These are phyloP conservation scores for Botrytis medusae DNA, from an alignment of 2,329 filamentous ascomycete species.

Conservation along the genomic window DNA sequence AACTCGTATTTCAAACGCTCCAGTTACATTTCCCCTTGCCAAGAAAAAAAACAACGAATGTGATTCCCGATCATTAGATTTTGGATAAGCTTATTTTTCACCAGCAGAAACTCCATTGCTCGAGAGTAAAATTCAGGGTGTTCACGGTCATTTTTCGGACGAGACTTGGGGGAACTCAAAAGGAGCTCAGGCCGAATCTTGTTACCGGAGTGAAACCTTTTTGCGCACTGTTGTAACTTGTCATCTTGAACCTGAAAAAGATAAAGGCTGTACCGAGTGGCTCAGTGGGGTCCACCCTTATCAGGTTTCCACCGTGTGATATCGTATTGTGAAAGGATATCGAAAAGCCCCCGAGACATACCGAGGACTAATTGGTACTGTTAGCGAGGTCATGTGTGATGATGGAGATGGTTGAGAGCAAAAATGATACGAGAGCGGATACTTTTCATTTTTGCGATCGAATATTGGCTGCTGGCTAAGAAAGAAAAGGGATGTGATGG, in stretches of 20 bases:
- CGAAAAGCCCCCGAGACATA: slow-evolving; percentile 5
- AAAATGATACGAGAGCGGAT: slow-evolving; percentile 1
- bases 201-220: slow-evolving; percentile 6
- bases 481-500: background rate
- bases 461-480: background rate
- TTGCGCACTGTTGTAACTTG: background rate
- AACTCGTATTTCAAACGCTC: background rate
- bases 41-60: background rate
- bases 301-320: slow-evolving; percentile 5
- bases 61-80: background rate
- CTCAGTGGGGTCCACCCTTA: slow-evolving; percentile 1
- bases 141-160: slow-evolving; percentile 2
- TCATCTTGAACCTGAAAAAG: background rate
- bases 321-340: background rate
- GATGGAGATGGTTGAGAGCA: background rate
- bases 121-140: background rate
- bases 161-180: background rate
- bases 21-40: background rate
- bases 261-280: background rate
- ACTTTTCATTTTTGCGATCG: background rate
- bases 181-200: slow-evolving; percentile 3
- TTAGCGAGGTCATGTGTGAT: background rate
- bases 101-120: background rate
- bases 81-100: slow-evolving; percentile 11
- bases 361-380: slow-evolving; percentile 8